A percentile compares a stretch with the other conserved stretches of the same genome.
These are phyloP conservation scores for Mycena indigotica DNA, from an alignment of 768 basidiomycete species.

Conservation along the genomic window DNA sequence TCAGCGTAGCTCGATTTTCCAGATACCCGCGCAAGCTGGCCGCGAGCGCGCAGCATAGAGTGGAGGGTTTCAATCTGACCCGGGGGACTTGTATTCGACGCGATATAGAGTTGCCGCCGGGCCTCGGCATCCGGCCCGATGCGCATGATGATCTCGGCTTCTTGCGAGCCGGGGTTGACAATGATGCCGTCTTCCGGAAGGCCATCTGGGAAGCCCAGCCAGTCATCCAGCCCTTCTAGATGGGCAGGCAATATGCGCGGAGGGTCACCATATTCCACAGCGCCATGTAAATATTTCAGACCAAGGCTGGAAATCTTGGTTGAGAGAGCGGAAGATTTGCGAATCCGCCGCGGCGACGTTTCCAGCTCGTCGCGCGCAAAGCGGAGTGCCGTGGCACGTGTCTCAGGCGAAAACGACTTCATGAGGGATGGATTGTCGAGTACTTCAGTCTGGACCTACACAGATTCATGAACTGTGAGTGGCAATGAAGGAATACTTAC, in stretches of 20 bases:
- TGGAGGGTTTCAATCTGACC: conserved; percentile 81
- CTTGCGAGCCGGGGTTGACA: conserved; percentile 83
- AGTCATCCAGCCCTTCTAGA: conserved; percentile 71
- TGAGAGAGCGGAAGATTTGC: conserved; percentile 84
- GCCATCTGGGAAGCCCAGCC: conserved; percentile 72
- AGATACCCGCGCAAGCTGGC: conserved; percentile 80
- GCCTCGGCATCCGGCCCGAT: conserved; percentile 85
- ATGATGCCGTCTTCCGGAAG: conserved; percentile 75
- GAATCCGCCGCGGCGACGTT: conserved; percentile 73
- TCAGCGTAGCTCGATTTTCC: conserved; percentile 86
- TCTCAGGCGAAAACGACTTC: conserved; percentile 68
- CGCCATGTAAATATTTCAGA: conserved; percentile 78
- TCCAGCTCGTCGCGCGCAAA: conserved; percentile 96
- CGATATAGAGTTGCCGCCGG: conserved; percentile 79
- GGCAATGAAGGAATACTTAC: conserved; percentile 47
- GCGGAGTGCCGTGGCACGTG: conserved; percentile 84
- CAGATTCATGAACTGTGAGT: conserved; percentile 23
- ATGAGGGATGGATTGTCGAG: conserved; percentile 69
- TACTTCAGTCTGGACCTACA: conserved; percentile 70
- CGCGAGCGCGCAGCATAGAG: conserved; percentile 70
- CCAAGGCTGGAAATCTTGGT: conserved; percentile 88
- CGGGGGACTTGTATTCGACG: conserved; percentile 72
- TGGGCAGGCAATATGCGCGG: conserved; percentile 69
- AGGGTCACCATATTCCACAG: conserved; percentile 62
- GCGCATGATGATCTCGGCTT: conserved; percentile 92